phyloP scores from a whole-genome alignment of 257 asterid species.

The Ehretia macrophylla region DNA sequence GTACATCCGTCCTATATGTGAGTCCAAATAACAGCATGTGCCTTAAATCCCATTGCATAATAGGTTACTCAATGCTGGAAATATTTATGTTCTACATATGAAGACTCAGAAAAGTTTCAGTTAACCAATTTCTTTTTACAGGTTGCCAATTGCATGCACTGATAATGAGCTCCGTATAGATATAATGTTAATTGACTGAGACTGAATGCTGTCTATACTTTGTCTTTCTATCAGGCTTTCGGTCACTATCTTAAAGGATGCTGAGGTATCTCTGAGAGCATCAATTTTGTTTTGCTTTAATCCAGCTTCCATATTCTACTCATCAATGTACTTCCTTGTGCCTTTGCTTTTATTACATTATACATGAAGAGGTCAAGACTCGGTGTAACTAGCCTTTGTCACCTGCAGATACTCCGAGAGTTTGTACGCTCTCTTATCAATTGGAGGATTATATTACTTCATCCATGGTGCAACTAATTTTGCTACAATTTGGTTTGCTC shows the following conservation, averaged over 20 bases:
- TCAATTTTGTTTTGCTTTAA: slow-evolving; percentile 85
- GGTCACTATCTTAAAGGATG: slow-evolving; percentile 51
- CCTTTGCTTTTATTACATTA: slow-evolving; percentile 17
- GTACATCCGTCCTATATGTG: too few species aligned
- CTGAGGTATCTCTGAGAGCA: slow-evolving; percentile 75
- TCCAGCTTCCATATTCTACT: slow-evolving; percentile 96
- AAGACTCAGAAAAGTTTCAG: too few species aligned
- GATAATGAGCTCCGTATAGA: neutral
- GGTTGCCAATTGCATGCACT: neutral
- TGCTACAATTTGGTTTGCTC: slow-evolving; percentile 70
- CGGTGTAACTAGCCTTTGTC: slow-evolving; percentile 13
- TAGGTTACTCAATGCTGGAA: too few species aligned
- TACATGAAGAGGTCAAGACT: slow-evolving; percentile 13
- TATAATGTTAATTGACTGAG: neutral
- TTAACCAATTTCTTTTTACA: too few species aligned
- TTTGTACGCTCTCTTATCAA: slow-evolving; percentile 66
- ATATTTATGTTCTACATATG: too few species aligned
- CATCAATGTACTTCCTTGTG: slow-evolving; percentile 63
- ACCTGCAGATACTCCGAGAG: slow-evolving; percentile 86
- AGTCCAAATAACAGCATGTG: too few species aligned
- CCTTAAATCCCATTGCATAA: too few species aligned
- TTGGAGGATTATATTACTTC: slow-evolving; percentile 72
- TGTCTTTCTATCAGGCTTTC: slow-evolving; percentile 61
- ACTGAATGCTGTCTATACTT: slow-evolving; percentile 7
- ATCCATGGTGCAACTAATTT: slow-evolving; percentile 39